Evolutionary conservation across 768 basidiomycete species (phyloP).

Genomic region (Nidula microcarpa): DNA sequence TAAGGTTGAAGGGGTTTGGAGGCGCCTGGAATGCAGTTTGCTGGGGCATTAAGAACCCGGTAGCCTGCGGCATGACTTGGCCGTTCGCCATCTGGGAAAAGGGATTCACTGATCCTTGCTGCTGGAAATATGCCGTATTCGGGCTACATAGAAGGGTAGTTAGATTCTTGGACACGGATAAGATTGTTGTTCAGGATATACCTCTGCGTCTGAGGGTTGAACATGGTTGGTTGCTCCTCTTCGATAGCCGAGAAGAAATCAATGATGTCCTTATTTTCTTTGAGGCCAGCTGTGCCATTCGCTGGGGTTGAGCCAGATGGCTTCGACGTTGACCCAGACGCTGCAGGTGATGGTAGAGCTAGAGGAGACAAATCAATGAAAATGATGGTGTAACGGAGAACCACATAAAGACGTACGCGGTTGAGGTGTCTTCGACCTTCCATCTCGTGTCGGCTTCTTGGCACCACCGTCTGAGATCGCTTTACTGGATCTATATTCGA

Average conservation of each 20-base stretch:
- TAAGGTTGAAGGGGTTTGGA: conserved; percentile 43
- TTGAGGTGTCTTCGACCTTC: conserved; percentile 18
- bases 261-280: conserved; percentile 48
- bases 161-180: no score
- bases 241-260: conserved; percentile 95
- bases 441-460: conserved; percentile 7
- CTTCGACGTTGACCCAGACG: conserved; percentile 10
- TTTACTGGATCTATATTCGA: conserved; percentile 88
- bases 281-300: conserved; percentile 14
- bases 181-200: conserved; percentile 14
- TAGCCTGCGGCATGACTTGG: conserved; percentile 46
- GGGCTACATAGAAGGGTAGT: neutral
- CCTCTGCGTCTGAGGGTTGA: conserved; percentile 63
- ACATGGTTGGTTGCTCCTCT: conserved; percentile 69
- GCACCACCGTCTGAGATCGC: conserved; percentile 48
- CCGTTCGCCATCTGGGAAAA: conserved; percentile 61
- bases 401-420: conserved; percentile 21
- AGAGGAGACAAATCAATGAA: conserved; percentile 1
- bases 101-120: conserved; percentile 67
- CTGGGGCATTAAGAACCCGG: conserved; percentile 53
- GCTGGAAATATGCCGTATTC: conserved; percentile 41
- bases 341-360: conserved; percentile 3
- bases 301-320: conserved; percentile 10
- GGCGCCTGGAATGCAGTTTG: conserved; percentile 36
- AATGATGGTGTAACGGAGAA: no score